These are phyloP conservation scores for Fagus crenata DNA, from an alignment of 306 rosid species.

Conservation along the genomic window DNA sequence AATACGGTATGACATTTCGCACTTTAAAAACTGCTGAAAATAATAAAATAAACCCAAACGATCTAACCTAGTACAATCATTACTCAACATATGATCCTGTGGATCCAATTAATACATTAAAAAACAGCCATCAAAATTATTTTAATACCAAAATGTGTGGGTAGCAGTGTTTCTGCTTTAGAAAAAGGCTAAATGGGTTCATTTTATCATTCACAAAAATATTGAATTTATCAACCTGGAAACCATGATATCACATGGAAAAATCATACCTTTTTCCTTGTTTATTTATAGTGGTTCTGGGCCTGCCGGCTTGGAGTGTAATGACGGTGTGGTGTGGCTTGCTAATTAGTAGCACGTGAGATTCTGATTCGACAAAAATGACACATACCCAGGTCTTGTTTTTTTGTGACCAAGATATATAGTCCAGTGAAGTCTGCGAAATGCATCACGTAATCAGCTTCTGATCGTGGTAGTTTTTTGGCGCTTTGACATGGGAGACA, in stretches of 20 bases:
- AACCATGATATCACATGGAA: slow-evolving; percentile 46
- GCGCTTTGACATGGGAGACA: background rate
- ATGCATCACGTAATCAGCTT: slow-evolving; percentile 4
- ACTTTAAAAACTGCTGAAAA: slow-evolving; percentile 3
- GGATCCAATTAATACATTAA: slow-evolving; percentile 30
- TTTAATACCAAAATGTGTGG: slow-evolving; percentile 2
- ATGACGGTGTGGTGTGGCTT: background rate
- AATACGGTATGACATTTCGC: background rate
- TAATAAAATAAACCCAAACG: slow-evolving; percentile 4
- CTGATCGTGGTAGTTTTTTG: background rate
- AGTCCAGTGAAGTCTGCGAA: background rate
- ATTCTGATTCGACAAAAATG: slow-evolving; percentile 44
- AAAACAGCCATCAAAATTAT: slow-evolving; percentile 23
- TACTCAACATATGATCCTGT: slow-evolving; percentile 32
- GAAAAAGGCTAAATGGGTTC: slow-evolving; percentile 3
- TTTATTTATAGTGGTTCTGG: background rate
- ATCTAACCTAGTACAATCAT: slow-evolving; percentile 34
- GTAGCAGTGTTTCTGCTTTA: background rate
- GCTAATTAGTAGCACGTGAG: slow-evolving; percentile 26
- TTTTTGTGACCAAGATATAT: background rate
- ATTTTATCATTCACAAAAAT: slow-evolving; percentile 25
- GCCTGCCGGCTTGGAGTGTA: too few relatives aligned
- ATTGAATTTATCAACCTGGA: slow-evolving; percentile 35
- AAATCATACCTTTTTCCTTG: background rate
- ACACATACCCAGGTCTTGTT: slow-evolving; percentile 2